Percentiles rank a stretch among this genome's conserved stretches.
phyloP scores from a whole-genome alignment of 1,139 yeast species.

The Saccharomyces hybrid region DNA sequence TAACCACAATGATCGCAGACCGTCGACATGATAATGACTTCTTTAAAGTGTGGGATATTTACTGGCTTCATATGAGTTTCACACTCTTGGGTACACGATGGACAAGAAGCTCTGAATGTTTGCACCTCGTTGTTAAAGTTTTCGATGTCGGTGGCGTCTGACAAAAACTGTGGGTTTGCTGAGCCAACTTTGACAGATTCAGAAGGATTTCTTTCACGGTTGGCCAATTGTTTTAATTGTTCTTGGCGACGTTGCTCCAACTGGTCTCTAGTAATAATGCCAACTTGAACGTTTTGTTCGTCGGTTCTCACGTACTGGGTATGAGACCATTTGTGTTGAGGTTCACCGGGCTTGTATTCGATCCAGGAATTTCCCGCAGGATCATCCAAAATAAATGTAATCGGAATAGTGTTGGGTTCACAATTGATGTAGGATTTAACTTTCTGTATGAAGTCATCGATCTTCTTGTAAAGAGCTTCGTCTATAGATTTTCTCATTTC shows the following conservation, averaged over 20 bases:
- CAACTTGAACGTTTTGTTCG: slow-evolving; percentile 81
- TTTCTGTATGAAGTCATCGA: slow-evolving; percentile 57
- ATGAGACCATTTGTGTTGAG: slow-evolving; percentile 87
- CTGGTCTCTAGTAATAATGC: slow-evolving; percentile 77
- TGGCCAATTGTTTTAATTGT: slow-evolving; percentile 32
- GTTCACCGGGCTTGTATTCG: slow-evolving; percentile 80
- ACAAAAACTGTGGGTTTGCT: slow-evolving; percentile 35
- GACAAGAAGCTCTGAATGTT: slow-evolving; percentile 86
- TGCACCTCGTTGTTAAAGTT: slow-evolving; percentile 85
- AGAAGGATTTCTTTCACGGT: slow-evolving; percentile 43
- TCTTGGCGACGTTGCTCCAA: slow-evolving; percentile 40
- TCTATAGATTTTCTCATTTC: slow-evolving; percentile 63
- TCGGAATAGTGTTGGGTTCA: slow-evolving; percentile 61
- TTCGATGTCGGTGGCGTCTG: slow-evolving; percentile 74
- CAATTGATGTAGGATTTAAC: slow-evolving; percentile 55
- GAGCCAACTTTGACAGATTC: slow-evolving; percentile 30
- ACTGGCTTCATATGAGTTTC: slow-evolving; percentile 96
- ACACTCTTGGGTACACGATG: slow-evolving; percentile 69
- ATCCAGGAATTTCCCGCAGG: slow-evolving; percentile 98
- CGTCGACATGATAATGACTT: slow-evolving; percentile 94
- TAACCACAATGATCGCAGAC: slow-evolving; percentile 90
- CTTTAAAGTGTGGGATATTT: slow-evolving; percentile 95
- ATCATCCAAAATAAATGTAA: slow-evolving; percentile 78
- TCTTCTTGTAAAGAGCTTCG: slow-evolving; percentile 70
- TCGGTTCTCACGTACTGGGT: slow-evolving; percentile 77